Percentiles rank a stretch among this genome's conserved stretches.
Conservation (phyloP, 129 eudicot species). For the Gnaphalium uliginosum region DNA sequence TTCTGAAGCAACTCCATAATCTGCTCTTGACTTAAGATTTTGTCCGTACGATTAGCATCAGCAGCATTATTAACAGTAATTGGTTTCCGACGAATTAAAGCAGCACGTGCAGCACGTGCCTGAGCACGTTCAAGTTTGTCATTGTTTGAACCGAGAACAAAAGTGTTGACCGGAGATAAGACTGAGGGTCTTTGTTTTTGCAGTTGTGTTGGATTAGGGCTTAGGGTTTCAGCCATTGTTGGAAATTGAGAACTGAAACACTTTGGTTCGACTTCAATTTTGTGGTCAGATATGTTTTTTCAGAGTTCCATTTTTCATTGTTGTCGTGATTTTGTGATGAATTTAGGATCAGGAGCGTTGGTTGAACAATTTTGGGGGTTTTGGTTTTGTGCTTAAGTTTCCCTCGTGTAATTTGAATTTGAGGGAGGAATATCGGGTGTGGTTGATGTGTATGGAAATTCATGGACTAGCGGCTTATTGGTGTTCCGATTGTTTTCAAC, state of each 20-base stretch:
- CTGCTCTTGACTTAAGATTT: slow-evolving; percentile 57
- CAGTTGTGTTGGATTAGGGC: slow-evolving; percentile 47
- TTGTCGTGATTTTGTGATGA: neutral
- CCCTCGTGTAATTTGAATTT: neutral
- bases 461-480: neutral
- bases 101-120: slow-evolving; percentile 93
- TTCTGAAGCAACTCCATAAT: slow-evolving; percentile 76
- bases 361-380: neutral
- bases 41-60: slow-evolving; percentile 26
- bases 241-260: neutral
- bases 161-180: slow-evolving; percentile 58
- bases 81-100: slow-evolving; percentile 58
- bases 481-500: neutral
- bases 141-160: slow-evolving; percentile 71
- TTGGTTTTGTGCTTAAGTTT: neutral
- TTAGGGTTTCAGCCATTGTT: slow-evolving; percentile 67
- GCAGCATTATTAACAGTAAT: slow-evolving; percentile 27
- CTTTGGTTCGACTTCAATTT: neutral
- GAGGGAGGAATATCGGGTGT: neutral
- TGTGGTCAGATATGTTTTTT: neutral
- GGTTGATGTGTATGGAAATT: neutral
- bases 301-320: neutral
- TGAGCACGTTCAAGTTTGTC: slow-evolving; percentile 88
- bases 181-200: slow-evolving; percentile 46
- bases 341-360: neutral